phyloP scores from a whole-genome alignment of 257 asterid species.

The Solanum commersonii region DNA sequence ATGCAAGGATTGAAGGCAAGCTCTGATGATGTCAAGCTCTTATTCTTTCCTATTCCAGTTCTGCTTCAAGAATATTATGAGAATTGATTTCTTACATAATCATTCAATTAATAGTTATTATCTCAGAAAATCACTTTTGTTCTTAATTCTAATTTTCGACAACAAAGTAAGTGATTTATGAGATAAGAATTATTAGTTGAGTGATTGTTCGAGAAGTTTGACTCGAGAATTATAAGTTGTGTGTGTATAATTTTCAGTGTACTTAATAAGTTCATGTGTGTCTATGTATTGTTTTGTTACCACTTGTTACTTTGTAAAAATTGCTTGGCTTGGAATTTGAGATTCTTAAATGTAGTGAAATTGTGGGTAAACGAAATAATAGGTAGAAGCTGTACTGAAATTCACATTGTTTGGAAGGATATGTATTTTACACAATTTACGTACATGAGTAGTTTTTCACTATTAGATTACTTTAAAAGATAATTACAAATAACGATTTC shows the following conservation, averaged over 20 bases:
- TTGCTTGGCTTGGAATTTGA: background rate
- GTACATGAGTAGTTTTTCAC: background rate
- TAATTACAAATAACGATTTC: background rate
- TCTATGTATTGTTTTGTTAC: background rate
- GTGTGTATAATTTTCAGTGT: background rate
- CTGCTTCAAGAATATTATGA: background rate
- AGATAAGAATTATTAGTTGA: background rate
- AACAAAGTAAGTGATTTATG: too few species aligned
- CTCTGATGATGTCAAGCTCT: background rate
- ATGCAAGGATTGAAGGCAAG: conserved; percentile 56
- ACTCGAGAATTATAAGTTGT: background rate
- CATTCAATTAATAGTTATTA: too few species aligned
- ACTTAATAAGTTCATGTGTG: background rate
- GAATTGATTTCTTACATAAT: too few species aligned
- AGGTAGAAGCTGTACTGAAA: background rate
- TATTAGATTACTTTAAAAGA: background rate
- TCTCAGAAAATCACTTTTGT: too few species aligned
- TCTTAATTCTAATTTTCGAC: too few species aligned
- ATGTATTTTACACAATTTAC: background rate
- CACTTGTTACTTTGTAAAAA: background rate
- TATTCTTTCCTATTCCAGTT: background rate
- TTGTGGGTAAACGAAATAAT: background rate
- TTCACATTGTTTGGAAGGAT: background rate
- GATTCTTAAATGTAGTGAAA: background rate
- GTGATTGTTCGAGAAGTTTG: background rate